phyloP scores from a whole-genome alignment of 495 filamentous ascomycete genomes.

The Lentithecium fluviatile region DNA sequence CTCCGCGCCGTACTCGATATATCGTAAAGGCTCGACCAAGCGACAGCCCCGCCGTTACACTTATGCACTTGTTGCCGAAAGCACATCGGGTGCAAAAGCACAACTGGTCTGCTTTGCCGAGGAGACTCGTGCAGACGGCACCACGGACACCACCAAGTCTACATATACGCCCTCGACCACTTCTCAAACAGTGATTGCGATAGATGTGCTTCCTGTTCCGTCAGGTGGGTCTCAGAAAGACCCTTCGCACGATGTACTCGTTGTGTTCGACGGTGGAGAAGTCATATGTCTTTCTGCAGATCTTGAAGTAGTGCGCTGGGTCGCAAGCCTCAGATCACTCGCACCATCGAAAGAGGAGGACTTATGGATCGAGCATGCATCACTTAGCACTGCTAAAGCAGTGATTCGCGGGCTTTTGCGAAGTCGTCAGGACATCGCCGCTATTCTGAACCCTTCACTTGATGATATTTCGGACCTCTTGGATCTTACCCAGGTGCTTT shows the following conservation, averaged over 20 bases:
- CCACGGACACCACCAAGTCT: slow-evolving; percentile 20
- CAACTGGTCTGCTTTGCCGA: slow-evolving; percentile 44
- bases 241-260: slow-evolving; percentile 38
- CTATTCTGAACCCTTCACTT: slow-evolving; percentile 32
- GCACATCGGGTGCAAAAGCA: slow-evolving; percentile 21
- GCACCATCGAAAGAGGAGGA: not conserved
- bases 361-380: slow-evolving; percentile 47
- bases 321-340: slow-evolving; percentile 35
- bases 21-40: slow-evolving; percentile 52
- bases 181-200: slow-evolving; percentile 3
- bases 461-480: slow-evolving; percentile 24
- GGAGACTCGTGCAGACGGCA: slow-evolving; percentile 12
- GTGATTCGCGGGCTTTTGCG: slow-evolving; percentile 50
- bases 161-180: slow-evolving; percentile 15
- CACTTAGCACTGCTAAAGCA: slow-evolving; percentile 42
- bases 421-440: slow-evolving; percentile 46
- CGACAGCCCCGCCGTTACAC: slow-evolving; percentile 66
- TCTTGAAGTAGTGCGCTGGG: slow-evolving; percentile 40
- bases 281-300: slow-evolving; percentile 57
- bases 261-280: slow-evolving; percentile 44
- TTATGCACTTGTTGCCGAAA: slow-evolving; percentile 54
- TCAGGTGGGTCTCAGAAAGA: slow-evolving; percentile 34
- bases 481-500: slow-evolving; percentile 29
- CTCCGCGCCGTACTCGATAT: slow-evolving; percentile 72
- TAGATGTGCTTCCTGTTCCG: slow-evolving; percentile 27